Evolutionary conservation across 768 basidiomycete genomes (phyloP), one percentile per base, ranked within the genome.

Genomic region (Trametes gibbosa): DNA sequence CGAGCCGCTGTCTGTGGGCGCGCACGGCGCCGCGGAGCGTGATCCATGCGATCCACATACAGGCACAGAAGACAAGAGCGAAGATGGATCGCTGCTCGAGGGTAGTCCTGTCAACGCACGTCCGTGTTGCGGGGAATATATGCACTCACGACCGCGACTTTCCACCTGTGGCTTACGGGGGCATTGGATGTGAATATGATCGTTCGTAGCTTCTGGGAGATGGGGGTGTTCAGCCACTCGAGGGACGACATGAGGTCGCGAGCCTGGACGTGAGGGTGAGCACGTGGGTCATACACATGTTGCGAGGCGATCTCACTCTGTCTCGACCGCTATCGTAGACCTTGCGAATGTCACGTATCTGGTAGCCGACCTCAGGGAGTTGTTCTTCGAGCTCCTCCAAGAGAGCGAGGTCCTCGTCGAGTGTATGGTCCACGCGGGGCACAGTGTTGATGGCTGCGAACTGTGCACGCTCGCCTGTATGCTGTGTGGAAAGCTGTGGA

Each of bases 171-270:
- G 23, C 89, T 87, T 21, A 90, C 89, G 1, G 90, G 90, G 48
- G 85, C 84, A 2, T 79, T 78, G 2, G 84, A 77, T 0, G 88
- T 86, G 76, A 91, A 91, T 65, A 91, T 84, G 73, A 84, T 86
- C 23, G 79, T 72, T 42, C 87, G 81, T 83, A 86, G 87, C 13
- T 89, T 86, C 69, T 86, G 84, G 56, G 87, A 86, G 69, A 89
- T 85, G 48, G 87, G 85, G 0, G 86, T 90, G 68, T 91, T 90
- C 23, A 90, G 77, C 89, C 89, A 92, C 53, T 77, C 78, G 43
- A 92, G 75, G 53, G 85, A 85, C 2, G 71, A 70, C n/a, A 85
- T 83, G 17, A 92, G 82, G 6, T 77, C 72, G 64, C 81, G 77
- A 9, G 90, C 90, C 89, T 91, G 46, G 14, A 41, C n/a, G 12